Conservation (phyloP, 805 yeast genomes). For the Wickerhamiella cacticola region DNA sequence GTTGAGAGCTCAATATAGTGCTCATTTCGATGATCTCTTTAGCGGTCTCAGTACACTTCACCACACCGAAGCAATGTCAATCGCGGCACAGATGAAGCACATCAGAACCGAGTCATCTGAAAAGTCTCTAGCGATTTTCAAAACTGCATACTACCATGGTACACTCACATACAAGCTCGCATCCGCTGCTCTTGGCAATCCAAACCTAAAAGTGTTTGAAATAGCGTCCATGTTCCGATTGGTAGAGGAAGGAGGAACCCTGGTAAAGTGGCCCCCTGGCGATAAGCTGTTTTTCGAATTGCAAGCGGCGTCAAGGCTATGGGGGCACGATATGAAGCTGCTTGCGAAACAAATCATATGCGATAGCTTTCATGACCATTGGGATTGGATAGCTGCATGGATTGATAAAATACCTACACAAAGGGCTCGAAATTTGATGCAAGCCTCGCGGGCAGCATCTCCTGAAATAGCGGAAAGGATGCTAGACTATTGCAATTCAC, state of each 20-base stretch:
- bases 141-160: conserved; percentile 24
- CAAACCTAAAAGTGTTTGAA: conserved; percentile 16
- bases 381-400: conserved; percentile 15
- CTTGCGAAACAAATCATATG: conserved; percentile 19
- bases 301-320: conserved; percentile 24
- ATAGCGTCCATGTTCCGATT: conserved; percentile 22
- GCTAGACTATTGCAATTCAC: background rate
- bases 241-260: conserved; percentile 22
- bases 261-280: conserved; percentile 21
- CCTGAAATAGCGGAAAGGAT: background rate
- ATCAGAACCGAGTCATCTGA: background rate
- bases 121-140: conserved; percentile 17
- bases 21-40: conserved; percentile 6
- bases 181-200: conserved; percentile 20
- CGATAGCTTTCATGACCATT: conserved; percentile 18
- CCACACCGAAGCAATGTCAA: background rate
- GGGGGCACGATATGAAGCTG: conserved; percentile 18
- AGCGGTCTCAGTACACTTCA: conserved; percentile 6
- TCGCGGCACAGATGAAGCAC: background rate
- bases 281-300: conserved; percentile 23
- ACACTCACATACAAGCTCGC: conserved; percentile 21
- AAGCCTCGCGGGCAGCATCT: conserved; percentile 16
- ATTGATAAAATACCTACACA: conserved; percentile 2
- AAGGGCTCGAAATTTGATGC: conserved; percentile 12
- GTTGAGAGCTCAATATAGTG: conserved; percentile 3